Evolutionary conservation across 306 rosid species (phyloP), one percentile per base, ranked within the genome.

Genomic region (Clitoria ternatea): DNA sequence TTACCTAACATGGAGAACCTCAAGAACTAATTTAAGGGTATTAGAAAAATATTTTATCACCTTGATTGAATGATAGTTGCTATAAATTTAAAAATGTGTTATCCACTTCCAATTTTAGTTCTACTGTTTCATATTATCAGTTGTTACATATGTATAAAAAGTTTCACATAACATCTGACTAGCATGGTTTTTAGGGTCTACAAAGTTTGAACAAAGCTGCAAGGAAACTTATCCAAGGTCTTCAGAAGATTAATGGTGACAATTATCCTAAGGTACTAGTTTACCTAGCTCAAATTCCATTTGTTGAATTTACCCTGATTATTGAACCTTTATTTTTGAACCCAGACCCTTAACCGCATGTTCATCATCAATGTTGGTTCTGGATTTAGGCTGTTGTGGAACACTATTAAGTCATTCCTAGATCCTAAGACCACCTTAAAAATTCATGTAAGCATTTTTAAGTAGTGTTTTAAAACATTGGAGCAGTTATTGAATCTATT

Each of bases 321-420:
- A n/a, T n/a, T 39, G 53, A 61, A 62, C 6, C 9, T 44, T 69
- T 57, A 27, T 68, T 62, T 44, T 30, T n/a, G n/a, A n/a, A n/a
- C 3, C 2, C 39, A 94, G 99, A 78, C 92, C 43, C 64, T 94
- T 74, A 84, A 87, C 84, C 89, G 98, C 36, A 94, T 94, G 98
- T 94, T 89, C 88, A 90, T 94, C 84, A 85, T 94, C 82, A 94
- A 94, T 61, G 97, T 96, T 56, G 98, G 98, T 70, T 90, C 97
- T 33, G 98, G 98, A 81, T 94, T 90, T 70, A 85, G 98, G 76
- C 83, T 94, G 54, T 56, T 94, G 66, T 94, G 98, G 98, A 94
- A 74, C 85, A 94, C 95, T 26, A 75, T 94, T 5, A 94, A 90
- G 80, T 82, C 96, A 5, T 90, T 90, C 85, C 95, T 94, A 69